These are phyloP conservation scores for Xylariomycetidae sp. DNA, from an alignment of 2,329 filamentous ascomycete species.

Conservation along the genomic window DNA sequence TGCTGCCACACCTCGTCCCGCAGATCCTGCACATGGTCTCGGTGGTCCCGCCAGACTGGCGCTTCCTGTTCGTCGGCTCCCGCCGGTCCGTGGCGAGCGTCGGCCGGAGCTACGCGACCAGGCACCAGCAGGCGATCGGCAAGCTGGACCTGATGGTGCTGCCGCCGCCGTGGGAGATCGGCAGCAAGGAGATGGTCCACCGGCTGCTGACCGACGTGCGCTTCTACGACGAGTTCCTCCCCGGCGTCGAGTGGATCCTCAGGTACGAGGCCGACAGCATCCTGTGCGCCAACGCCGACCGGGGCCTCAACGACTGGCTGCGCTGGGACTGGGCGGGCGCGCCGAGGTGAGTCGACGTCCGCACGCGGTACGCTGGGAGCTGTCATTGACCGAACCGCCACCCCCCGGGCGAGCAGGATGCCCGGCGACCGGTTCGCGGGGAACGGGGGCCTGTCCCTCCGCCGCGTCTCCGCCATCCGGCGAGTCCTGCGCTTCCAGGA, in stretches of 20 bases:
- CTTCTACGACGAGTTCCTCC: slow-evolving; percentile 47
- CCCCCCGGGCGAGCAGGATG: too few relatives aligned
- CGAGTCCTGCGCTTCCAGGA: slow-evolving; percentile 42
- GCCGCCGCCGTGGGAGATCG: slow-evolving; percentile 41
- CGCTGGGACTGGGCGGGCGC: slow-evolving; percentile 50
- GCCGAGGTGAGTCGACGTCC: slow-evolving; percentile 39
- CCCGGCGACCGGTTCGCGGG: slow-evolving; percentile 40
- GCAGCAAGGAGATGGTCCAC: slow-evolving; percentile 41
- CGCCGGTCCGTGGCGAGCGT: slow-evolving; percentile 40
- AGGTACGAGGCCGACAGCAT: slow-evolving; percentile 52
- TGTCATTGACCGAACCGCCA: background rate
- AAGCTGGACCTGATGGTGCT: slow-evolving; percentile 46
- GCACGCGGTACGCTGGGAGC: too few relatives aligned
- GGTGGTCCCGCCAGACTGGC: slow-evolving; percentile 49
- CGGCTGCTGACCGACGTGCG: slow-evolving; percentile 42
- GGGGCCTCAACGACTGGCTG: slow-evolving; percentile 47
- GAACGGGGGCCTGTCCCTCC: slow-evolving; percentile 48
- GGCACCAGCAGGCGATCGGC: slow-evolving; percentile 42
- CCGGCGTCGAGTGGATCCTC: slow-evolving; percentile 47
- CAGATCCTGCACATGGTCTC: slow-evolving; percentile 46
- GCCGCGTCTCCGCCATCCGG: slow-evolving; percentile 44
- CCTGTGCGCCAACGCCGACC: slow-evolving; percentile 47
- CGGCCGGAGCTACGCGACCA: slow-evolving; percentile 38
- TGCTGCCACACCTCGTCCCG: slow-evolving; percentile 41
- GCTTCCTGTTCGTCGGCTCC: slow-evolving; percentile 47